Evolutionary conservation across 768 basidiomycete genomes (phyloP).

Genomic region (Lanmaoa rubissima): DNA sequence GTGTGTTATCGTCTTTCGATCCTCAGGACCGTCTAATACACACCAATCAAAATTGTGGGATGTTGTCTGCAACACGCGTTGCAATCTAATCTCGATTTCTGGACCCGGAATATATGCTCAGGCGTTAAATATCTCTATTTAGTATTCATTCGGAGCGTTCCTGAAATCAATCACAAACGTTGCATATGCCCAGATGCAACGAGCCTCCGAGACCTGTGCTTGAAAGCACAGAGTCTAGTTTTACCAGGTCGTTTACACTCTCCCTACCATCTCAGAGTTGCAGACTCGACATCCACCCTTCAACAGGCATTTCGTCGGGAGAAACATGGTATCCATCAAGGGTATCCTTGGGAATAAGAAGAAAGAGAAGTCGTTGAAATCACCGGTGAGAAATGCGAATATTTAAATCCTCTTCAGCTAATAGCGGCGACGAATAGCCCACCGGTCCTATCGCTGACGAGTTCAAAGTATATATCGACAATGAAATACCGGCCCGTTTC

Average conservation of each 20-base stretch:
- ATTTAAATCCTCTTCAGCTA: not conserved
- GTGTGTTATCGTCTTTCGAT: too few species aligned
- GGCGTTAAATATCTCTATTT: not conserved
- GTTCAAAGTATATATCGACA: constrained; percentile 13
- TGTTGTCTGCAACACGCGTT: not conserved
- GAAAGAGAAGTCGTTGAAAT: not conserved
- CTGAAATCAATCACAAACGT: not conserved
- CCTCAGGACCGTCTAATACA: too few species aligned
- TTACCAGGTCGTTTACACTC: not conserved
- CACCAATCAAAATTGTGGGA: too few species aligned
- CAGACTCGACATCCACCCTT: too few species aligned
- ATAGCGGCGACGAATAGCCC: not conserved
- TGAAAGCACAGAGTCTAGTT: not conserved
- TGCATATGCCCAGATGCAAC: not conserved
- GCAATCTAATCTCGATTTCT: not conserved
- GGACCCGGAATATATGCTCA: not conserved
- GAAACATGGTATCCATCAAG: not conserved
- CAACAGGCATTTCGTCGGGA: not conserved
- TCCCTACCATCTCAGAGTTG: not conserved
- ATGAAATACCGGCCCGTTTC: constrained; percentile 10
- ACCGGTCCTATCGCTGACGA: not conserved
- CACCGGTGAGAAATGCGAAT: not conserved
- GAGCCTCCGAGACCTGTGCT: not conserved
- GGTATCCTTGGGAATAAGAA: not conserved
- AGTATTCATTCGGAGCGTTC: not conserved